phyloP scores from a whole-genome alignment of 2,329 filamentous ascomycete species.

The Pseudogymnoascus sp. region DNA sequence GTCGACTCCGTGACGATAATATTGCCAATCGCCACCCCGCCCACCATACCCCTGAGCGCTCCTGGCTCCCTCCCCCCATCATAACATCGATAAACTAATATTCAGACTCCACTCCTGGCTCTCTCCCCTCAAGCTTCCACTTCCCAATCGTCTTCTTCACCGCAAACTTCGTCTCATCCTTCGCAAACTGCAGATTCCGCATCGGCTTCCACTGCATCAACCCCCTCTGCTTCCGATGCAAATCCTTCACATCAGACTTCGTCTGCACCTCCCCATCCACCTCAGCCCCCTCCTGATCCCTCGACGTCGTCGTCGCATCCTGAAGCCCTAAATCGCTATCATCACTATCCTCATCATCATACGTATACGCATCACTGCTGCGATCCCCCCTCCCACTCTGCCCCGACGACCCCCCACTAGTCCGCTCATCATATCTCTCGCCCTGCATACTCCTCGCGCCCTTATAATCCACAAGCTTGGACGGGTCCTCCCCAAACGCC shows the following conservation, averaged over 20 bases:
- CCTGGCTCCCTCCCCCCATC: not conserved
- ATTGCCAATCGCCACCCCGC: not conserved
- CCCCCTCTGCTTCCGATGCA: slow-evolving; percentile 80
- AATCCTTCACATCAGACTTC: slow-evolving; percentile 39
- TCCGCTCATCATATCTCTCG: not conserved
- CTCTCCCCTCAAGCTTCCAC: slow-evolving; percentile 67
- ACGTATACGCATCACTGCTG: not conserved
- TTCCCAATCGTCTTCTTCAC: slow-evolving; percentile 67
- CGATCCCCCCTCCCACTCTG: not conserved
- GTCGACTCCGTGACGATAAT: not conserved
- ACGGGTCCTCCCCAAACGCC: slow-evolving; percentile 73
- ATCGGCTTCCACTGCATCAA: slow-evolving; percentile 94
- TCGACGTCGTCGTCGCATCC: slow-evolving; percentile 35
- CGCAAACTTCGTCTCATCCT: slow-evolving; percentile 76
- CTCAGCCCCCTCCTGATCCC: not conserved
- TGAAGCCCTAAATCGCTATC: slow-evolving; percentile 47
- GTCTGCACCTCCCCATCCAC: slow-evolving; percentile 6
- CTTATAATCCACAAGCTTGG: slow-evolving; percentile 20
- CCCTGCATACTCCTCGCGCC: slow-evolving; percentile 21
- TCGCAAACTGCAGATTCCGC: slow-evolving; percentile 77
- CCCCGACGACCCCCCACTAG: not conserved
- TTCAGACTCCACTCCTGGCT: slow-evolving; percentile 48
- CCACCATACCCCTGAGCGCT: not conserved
- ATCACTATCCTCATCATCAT: slow-evolving; percentile 21
- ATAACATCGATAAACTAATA: not conserved